These are phyloP conservation scores for Rugonectria rugulosa DNA, from an alignment of 2,329 filamentous ascomycete species.

Conservation along the genomic window DNA sequence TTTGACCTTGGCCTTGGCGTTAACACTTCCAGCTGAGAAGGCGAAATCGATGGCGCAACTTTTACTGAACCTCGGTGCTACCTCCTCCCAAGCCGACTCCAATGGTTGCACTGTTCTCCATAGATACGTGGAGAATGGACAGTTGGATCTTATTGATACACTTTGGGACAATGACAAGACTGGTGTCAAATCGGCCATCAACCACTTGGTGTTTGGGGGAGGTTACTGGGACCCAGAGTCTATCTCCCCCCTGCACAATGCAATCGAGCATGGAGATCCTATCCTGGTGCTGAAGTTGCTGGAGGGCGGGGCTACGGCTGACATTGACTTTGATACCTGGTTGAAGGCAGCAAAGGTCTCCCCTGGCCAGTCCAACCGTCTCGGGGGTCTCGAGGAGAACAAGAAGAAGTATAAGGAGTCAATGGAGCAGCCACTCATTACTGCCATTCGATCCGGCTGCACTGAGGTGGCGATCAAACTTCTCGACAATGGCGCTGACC, in stretches of 20 bases:
- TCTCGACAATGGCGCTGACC: conserved; percentile 69
- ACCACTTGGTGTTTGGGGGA: conserved; percentile 63
- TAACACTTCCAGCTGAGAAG: conserved; percentile 68
- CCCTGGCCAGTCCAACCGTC: conserved; percentile 42
- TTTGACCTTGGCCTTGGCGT: conserved; percentile 72
- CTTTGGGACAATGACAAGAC: conserved; percentile 65
- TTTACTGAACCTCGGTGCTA: conserved; percentile 75
- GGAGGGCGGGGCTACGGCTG: conserved; percentile 64
- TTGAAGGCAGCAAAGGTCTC: conserved; percentile 62
- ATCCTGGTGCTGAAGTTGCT: conserved; percentile 67
- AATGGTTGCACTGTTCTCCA: conserved; percentile 71
- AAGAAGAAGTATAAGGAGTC: conserved; percentile 54
- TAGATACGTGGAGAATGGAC: conserved; percentile 63
- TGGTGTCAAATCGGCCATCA: conserved; percentile 69
- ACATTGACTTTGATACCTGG: conserved; percentile 71
- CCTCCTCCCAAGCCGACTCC: conserved; percentile 75
- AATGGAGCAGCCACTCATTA: conserved; percentile 71
- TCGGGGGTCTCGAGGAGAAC: conserved; percentile 56
- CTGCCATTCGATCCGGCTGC: conserved; percentile 58
- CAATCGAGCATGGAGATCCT: conserved; percentile 61
- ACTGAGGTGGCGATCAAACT: conserved; percentile 63
- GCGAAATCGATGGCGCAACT: conserved; percentile 70
- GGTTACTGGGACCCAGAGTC: conserved; percentile 44
- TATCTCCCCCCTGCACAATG: conserved; percentile 63
- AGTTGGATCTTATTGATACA: conserved; percentile 55